Conservation (phyloP, 83 land plant genomes). For the Larix sibirica region DNA sequence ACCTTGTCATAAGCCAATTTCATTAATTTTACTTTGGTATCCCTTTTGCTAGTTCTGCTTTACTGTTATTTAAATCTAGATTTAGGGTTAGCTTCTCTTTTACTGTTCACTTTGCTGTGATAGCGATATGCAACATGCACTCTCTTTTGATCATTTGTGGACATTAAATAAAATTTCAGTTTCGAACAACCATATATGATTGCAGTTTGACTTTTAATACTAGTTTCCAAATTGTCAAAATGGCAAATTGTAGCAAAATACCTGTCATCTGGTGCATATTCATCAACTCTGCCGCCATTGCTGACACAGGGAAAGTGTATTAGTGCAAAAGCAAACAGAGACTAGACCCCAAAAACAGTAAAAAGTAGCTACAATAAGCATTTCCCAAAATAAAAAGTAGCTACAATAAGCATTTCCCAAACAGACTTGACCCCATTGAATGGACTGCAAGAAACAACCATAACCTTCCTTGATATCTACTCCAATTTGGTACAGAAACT, state of each 20-base stretch:
- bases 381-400: neutral
- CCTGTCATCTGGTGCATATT: constrained; percentile 58
- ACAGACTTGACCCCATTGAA: too few relatives aligned
- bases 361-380: too few relatives aligned
- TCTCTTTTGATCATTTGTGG: neutral
- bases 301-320: constrained; percentile 30
- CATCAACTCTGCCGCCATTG: constrained; percentile 53
- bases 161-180: too few relatives aligned
- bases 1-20: neutral
- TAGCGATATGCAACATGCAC: neutral
- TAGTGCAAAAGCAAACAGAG: neutral
- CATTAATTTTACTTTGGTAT: neutral
- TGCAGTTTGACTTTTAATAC: neutral
- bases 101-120: neutral
- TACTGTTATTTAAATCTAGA: too few relatives aligned
- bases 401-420: too few relatives aligned
- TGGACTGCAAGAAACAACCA: too few relatives aligned
- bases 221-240: neutral
- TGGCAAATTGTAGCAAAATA: neutral
- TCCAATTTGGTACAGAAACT: too few relatives aligned
- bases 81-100: neutral
- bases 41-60: too few relatives aligned
- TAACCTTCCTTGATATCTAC: too few relatives aligned
- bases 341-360: neutral
- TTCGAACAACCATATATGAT: neutral